phyloP scores from a whole-genome alignment of 176 grass and related monocot genomes.

The Triticum monococcum region DNA sequence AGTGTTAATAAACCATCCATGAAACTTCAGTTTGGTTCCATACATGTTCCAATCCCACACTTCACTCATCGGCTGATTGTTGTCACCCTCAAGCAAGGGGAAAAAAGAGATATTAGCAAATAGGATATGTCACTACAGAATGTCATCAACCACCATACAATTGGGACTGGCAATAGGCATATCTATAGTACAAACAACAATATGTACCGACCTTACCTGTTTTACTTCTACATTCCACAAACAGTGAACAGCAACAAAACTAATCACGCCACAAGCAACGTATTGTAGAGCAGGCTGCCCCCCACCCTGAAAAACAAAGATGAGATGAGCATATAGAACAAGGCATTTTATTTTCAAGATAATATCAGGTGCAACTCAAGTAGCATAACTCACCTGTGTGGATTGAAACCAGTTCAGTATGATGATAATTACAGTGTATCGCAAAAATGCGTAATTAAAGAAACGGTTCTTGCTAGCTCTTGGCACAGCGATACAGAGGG shows the following conservation, averaged over 20 bases:
- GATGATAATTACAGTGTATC: too few relatives aligned
- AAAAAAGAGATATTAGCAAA: background rate
- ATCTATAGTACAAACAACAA: background rate
- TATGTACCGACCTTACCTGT: slow-evolving; percentile 38
- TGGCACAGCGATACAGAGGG: too few relatives aligned
- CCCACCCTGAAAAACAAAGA: too few relatives aligned
- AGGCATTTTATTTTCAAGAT: too few relatives aligned
- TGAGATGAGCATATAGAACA: too few relatives aligned
- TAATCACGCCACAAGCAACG: slow-evolving; percentile 66
- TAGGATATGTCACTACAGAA: background rate
- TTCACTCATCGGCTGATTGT: background rate
- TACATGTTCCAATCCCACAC: background rate
- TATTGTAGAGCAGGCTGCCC: slow-evolving; percentile 67
- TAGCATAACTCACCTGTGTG: too few relatives aligned
- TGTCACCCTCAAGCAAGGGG: background rate
- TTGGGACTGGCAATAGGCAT: background rate
- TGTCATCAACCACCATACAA: background rate
- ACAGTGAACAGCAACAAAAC: slow-evolving; percentile 72
- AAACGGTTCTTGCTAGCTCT: too few relatives aligned
- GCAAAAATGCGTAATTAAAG: too few relatives aligned
- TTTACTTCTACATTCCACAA: slow-evolving; percentile 79
- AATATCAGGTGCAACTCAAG: too few relatives aligned
- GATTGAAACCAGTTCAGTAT: too few relatives aligned
- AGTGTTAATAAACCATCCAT: too few relatives aligned
- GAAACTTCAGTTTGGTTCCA: too few relatives aligned